Conservation (phyloP, 192 early-diverging fungal species). For the Umbelopsis sp. region DNA sequence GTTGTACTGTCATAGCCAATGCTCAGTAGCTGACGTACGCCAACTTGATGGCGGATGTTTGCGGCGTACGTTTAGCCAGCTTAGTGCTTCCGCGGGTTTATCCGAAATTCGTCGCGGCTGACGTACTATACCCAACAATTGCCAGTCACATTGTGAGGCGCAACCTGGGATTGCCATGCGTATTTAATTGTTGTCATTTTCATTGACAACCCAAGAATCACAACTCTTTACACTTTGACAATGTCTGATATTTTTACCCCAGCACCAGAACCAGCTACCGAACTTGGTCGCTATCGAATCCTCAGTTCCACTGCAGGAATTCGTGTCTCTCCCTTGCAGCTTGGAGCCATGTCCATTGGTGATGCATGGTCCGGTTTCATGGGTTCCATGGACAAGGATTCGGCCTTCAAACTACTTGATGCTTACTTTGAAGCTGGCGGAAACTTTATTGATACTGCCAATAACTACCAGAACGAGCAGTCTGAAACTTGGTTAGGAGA, state of each 20-base stretch:
- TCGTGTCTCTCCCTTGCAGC: slow-evolving; percentile 43
- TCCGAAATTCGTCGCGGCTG: too few relatives aligned
- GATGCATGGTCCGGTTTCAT: slow-evolving; percentile 2
- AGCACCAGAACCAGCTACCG: neutral
- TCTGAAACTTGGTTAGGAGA: slow-evolving; percentile 60
- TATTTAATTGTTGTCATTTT: too few relatives aligned
- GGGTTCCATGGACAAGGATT: slow-evolving; percentile 38
- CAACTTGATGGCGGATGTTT: too few relatives aligned
- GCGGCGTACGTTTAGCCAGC: too few relatives aligned
- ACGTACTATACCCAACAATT: too few relatives aligned
- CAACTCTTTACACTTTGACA: neutral
- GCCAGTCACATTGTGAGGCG: too few relatives aligned
- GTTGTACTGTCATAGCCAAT: too few relatives aligned
- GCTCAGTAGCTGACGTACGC: too few relatives aligned
- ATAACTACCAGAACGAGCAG: slow-evolving; percentile 60
- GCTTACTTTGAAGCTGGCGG: slow-evolving; percentile 50
- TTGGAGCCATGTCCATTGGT: slow-evolving; percentile 40
- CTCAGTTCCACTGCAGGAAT: slow-evolving; percentile 28
- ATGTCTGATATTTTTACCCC: neutral
- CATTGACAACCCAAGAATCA: too few relatives aligned
- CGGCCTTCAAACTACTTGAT: slow-evolving; percentile 51
- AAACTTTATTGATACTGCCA: slow-evolving; percentile 57
- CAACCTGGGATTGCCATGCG: too few relatives aligned
- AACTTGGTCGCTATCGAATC: slow-evolving; percentile 13
- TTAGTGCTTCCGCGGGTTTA: too few relatives aligned